Conservation (phyloP, 2,329 filamentous ascomycete species). For the Trichophyton schoenleinii region DNA sequence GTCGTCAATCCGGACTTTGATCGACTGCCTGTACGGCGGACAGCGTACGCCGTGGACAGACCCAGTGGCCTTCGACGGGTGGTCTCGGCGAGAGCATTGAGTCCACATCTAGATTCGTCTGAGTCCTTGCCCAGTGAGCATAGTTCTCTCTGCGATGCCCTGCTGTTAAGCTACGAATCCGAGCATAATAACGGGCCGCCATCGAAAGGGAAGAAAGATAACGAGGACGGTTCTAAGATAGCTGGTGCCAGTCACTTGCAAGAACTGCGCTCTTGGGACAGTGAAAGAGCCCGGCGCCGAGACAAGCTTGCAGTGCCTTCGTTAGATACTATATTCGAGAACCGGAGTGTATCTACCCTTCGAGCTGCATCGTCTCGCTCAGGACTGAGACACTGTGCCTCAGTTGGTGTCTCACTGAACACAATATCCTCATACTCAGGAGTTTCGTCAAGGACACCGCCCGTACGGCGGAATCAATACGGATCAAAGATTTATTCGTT, state of each 20-base stretch:
- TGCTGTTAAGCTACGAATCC: conserved; percentile 20
- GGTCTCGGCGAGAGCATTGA: conserved; percentile 14
- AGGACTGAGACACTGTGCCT: conserved; percentile 4
- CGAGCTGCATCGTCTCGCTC: conserved; percentile 12
- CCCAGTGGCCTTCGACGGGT: conserved; percentile 13
- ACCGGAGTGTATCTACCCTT: conserved; percentile 16
- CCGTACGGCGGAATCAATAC: conserved; percentile 8
- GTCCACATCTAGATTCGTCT: conserved; percentile 19
- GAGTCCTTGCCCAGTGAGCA: conserved; percentile 26
- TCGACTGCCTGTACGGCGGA: background rate
- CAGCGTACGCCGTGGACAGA: background rate
- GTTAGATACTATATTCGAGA: conserved; percentile 21
- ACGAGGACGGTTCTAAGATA: conserved; percentile 26
- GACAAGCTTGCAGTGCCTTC: conserved; percentile 15
- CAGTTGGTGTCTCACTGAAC: background rate
- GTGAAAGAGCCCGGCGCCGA: conserved; percentile 1
- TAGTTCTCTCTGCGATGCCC: conserved; percentile 28
- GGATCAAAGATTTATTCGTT: conserved; percentile 17
- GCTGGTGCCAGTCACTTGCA: background rate
- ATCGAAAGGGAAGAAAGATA: background rate
- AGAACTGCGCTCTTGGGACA: background rate
- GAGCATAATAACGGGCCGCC: conserved; percentile 11
- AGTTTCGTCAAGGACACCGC: background rate
- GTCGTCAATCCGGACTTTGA: background rate
- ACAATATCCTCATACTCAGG: background rate